Evolutionary conservation across 345 rosid genomes (phyloP), one percentile per base, ranked within the genome.

Genomic region (Eucalyptus camaldulensis): DNA sequence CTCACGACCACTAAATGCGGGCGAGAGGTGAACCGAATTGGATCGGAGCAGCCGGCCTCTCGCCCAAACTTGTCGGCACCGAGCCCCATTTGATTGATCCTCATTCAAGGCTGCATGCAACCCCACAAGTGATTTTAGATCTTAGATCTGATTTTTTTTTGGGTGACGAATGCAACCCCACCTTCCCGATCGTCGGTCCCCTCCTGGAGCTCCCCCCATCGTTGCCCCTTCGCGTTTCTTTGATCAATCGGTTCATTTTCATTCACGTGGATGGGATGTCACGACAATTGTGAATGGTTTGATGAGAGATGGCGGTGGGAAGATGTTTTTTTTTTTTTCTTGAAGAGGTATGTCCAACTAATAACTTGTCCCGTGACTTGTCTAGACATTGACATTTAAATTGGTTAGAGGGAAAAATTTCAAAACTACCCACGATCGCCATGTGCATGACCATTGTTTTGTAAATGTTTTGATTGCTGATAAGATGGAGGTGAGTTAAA

Each of bases 371-470:
- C 4, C 2, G 24, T 5, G 6, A 17, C 80, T 8, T 31, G 24
- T 16, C 19, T 17, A 31, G 22, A 67, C 22, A 8, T 5, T 11
- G 44, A 17, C 12, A 69, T 69, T 31, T 69, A 33, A 33, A 72
- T 19, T 33, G 7, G 24, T 37, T 19, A 9, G 8, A 19, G 45
- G 81, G 13, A 3, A 10, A 72, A 33, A 5, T 16, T 67, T 5
- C 13, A 15, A 67, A 67, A 8, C 0, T 69, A 16, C 7, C 24
- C 14, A 2, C 4, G 21, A 7, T 13, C 22, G 5, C 13, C 13
- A 16, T 5, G 6, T 33, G 43, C 80, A 15, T 0, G 4, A 10
- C 40, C 2, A 1, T 19, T 1, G 13, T 9, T 19, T 4, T 3
- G 13, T 37, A 17, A 19, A 72, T 72, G 22, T 72, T 33, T 72